Evolutionary conservation across 306 rosid genomes (phyloP), one percentile per base, ranked within the genome.

Genomic region (Quercus rubra): DNA sequence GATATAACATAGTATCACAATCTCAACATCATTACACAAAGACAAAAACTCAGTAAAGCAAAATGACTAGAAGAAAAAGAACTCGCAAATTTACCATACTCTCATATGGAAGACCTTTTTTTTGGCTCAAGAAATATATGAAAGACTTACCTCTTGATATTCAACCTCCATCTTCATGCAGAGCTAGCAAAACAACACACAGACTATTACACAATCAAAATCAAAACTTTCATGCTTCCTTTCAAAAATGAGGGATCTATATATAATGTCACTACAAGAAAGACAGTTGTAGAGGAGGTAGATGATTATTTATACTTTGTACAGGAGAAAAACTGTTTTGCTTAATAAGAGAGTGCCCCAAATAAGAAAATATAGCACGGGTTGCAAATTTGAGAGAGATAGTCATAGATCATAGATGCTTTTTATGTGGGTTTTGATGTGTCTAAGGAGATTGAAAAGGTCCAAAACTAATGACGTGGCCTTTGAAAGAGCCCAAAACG

Each of bases 121-220:
- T 41, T 41, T 41, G 46, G 46, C 46, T 41, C 11, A 41, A 41
- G 46, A 41, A 41, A 8, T 8, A 8, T 41, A 41, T 41, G 46
- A 41, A 41, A 21, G 19, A 70, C 68, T 52, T 87, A 92, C 97
- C 69, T 90, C 89, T 80, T 77, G 88, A 79, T 87, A 89, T 77
- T 89, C 83, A 62, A 80, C 74, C 72, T 87, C 92, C 79, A 85
- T 86, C 79, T 80, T 88, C 89, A 79, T 74, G 64, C 55, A 10
- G 33, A 56, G 54, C 55, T 5, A 5, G 20, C 13, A 27, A 62
- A 10, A 41, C 23, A 71, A 46, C 46, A 41, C 46, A 41, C 46
- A 41, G 46, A 41, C 28, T 33, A 66, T 8, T 31, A 31, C 35
- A 41, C 71, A 31, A 66, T 21, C 15, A 7, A 18, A 31, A 18